Evolutionary conservation across 1,284 basidiomycete species (phyloP), one percentile per base, ranked within the genome.

Genomic region (Schizophyllum commune): DNA sequence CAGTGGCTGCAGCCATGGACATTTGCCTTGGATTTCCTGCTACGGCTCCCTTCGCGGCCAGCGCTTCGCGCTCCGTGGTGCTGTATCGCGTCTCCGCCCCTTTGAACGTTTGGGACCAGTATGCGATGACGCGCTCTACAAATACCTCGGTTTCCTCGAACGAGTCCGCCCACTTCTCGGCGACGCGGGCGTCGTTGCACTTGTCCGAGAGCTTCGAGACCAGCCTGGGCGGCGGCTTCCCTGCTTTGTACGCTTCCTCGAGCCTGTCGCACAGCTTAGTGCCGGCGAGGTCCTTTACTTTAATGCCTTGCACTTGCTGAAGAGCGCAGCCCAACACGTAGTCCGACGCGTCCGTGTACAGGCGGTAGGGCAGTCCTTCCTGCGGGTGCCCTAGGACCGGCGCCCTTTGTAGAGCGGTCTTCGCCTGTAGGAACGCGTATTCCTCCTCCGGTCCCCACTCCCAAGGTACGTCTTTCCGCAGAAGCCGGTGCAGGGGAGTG

Each of bases 331-430:
- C 75, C 7, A 77, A 21, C 0, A 68, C 75, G 15, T 66, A 65
- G 58, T 77, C 76, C 21, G 68, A 77, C 0, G 76, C 74, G 62
- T 78, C 76, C 0, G 73, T 73, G 59, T 78, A 78, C 0, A 77
- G 34, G 5, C 73, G 58, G 59, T 76, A 77, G 0, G 72, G 72
- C 39, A 21, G 19, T 7, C 69, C 72, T 15, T 63, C 64, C 4
- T 69, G 67, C 0, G 75, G 65, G 61, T 77, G 68, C n/a, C 66
- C 73, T 34, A 69, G 39, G 1, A 76, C 67, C 7, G 73, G 74
- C 9, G 71, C 70, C 13, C 64, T 52, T 0, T 39, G 62, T 2
- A 75, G 57, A 17, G 64, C 70, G n/a, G n/a, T n/a, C n/a, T n/a
- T n/a, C n/a, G n/a, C n/a, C n/a, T n/a, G n/a, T n/a, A n/a, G n/a